Evolutionary conservation across 306 rosid species (phyloP).

Genomic region (Clitoria ternatea): DNA sequence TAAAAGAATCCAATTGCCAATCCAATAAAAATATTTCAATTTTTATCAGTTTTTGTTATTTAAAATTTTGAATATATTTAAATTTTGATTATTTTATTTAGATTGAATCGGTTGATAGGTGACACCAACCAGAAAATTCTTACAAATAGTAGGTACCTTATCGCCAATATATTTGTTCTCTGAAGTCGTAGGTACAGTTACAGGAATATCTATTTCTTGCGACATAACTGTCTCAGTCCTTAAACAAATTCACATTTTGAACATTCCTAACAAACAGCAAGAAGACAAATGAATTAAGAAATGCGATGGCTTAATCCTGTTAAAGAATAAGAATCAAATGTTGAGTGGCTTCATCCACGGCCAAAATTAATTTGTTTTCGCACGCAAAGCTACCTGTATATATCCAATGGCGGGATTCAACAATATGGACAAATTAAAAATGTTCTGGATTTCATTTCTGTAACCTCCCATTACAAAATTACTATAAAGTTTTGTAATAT

Average conservation of each 20-base stretch:
- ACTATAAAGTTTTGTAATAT: neutral
- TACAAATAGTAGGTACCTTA: neutral
- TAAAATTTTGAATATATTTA: too few species aligned
- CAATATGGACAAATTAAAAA: neutral
- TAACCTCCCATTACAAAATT: neutral
- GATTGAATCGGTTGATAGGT: too few species aligned
- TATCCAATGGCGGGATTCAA: neutral
- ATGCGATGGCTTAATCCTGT: neutral
- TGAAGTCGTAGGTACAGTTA: neutral
- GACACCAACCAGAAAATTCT: neutral
- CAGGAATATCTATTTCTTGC: neutral
- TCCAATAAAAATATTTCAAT: too few species aligned
- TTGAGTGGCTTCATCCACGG: neutral
- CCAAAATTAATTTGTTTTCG: neutral
- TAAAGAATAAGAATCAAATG: neutral
- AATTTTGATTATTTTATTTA: too few species aligned
- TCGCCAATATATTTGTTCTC: too few species aligned
- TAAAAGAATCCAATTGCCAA: too few species aligned
- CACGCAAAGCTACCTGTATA: neutral
- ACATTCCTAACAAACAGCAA: slow-evolving; percentile 48
- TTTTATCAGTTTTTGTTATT: too few species aligned
- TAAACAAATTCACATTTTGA: slow-evolving; percentile 16
- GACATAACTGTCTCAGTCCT: neutral
- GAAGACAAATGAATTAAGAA: slow-evolving; percentile 30
- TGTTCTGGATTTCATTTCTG: neutral